These are phyloP conservation scores for Puccinia hordei DNA, from an alignment of 1,284 basidiomycete genomes.

Conservation along the genomic window DNA sequence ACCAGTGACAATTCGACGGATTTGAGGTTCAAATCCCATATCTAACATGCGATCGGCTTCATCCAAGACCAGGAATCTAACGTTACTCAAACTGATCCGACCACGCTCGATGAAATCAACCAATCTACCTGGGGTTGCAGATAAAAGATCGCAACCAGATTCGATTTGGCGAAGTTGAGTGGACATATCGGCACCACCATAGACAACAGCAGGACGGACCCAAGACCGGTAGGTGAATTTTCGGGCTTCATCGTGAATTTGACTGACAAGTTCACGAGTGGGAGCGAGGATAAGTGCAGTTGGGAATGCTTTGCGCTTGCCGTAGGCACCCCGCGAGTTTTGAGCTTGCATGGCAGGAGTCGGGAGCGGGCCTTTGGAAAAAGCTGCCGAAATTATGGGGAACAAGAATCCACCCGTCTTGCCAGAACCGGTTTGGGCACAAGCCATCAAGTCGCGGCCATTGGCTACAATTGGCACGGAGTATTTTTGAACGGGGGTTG, in stretches of 20 bases:
- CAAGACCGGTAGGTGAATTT: constrained; percentile 99
- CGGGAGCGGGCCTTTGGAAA: constrained; percentile 77
- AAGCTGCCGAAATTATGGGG: constrained; percentile 95
- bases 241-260: constrained; percentile 98
- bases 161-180: constrained; percentile 91
- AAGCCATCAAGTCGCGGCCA: constrained; percentile 90
- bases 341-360: constrained; percentile 62
- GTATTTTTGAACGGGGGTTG: constrained; percentile 99
- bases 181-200: constrained; percentile 97
- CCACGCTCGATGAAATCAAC: constrained; percentile 98
- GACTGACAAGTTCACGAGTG: constrained; percentile 96
- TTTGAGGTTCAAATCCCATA: constrained; percentile 99
- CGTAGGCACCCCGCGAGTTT: constrained; percentile 63
- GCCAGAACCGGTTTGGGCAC: constrained; percentile 96
- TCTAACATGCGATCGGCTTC: constrained; percentile 99
- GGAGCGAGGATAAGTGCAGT: constrained; percentile 95
- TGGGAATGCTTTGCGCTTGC: constrained; percentile 83
- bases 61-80: constrained; percentile 96
- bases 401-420: constrained; percentile 99
- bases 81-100: constrained; percentile 91
- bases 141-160: constrained; percentile 93
- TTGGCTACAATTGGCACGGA: constrained; percentile 96
- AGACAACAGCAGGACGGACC: constrained; percentile 98
- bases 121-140: constrained; percentile 96
- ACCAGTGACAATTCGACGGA: constrained; percentile 93